Evolutionary conservation across 1,139 yeast species (phyloP).

Genomic region (Nadsonia commutata): DNA sequence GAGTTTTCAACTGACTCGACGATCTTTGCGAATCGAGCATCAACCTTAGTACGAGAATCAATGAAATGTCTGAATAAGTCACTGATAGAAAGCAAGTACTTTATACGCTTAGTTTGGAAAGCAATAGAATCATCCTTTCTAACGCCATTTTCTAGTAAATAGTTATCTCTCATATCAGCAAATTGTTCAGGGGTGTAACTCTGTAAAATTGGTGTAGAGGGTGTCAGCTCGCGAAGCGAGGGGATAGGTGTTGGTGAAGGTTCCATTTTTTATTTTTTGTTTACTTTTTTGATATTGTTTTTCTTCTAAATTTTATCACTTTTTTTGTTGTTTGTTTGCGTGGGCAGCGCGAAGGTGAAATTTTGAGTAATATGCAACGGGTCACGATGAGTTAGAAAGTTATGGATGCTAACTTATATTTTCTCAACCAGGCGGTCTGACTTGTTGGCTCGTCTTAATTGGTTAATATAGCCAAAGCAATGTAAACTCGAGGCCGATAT

Average conservation of each 20-base stretch:
- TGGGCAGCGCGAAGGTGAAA: too few species aligned
- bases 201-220: not conserved
- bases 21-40: slow-evolving; percentile 49
- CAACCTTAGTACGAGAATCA: slow-evolving; percentile 66
- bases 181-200: not conserved
- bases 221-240: not conserved
- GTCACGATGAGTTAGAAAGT: too few species aligned
- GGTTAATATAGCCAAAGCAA: too few species aligned
- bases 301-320: too few species aligned
- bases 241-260: not conserved
- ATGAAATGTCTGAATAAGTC: slow-evolving; percentile 84
- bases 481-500: too few species aligned
- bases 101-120: slow-evolving; percentile 45
- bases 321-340: too few species aligned
- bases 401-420: too few species aligned
- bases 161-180: not conserved
- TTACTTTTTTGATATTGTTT: not conserved
- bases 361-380: too few species aligned
- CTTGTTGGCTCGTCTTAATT: too few species aligned
- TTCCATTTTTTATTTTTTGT: not conserved
- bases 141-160: not conserved
- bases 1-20: slow-evolving; percentile 41
- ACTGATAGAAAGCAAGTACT: slow-evolving; percentile 68
- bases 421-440: too few species aligned
- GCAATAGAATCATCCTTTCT: not conserved